Conservation (phyloP, 2,329 filamentous ascomycete species). For the Lasiodiplodia gonubiensis region DNA sequence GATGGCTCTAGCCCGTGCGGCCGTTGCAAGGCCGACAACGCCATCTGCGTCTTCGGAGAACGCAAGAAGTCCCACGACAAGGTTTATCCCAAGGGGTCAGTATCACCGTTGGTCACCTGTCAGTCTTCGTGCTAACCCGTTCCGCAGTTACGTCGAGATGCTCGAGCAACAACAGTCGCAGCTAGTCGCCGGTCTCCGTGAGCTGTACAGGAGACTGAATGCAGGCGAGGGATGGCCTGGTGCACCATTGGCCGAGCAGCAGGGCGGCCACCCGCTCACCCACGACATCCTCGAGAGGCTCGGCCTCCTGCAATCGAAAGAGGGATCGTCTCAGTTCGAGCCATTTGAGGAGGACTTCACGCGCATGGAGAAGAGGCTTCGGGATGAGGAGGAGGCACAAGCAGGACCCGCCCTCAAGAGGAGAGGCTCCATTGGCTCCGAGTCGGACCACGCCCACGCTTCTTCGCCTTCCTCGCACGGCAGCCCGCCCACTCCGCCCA, state of each 20-base stretch:
- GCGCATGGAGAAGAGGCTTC: constrained; percentile 60
- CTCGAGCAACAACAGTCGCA: constrained; percentile 69
- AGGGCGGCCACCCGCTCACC: constrained; percentile 63
- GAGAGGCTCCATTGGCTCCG: constrained; percentile 59
- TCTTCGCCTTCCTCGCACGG: constrained; percentile 46
- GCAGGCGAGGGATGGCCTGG: constrained; percentile 63
- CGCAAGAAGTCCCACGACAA: constrained; percentile 71
- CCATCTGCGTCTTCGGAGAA: constrained; percentile 69
- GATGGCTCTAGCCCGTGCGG: constrained; percentile 67
- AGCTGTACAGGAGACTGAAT: constrained; percentile 61
- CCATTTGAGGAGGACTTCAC: constrained; percentile 65
- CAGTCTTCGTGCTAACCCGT: neutral
- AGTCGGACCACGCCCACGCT: constrained; percentile 60
- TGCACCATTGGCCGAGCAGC: constrained; percentile 56
- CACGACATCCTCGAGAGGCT: constrained; percentile 68
- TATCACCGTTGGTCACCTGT: constrained; percentile 32
- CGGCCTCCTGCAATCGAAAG: constrained; percentile 61
- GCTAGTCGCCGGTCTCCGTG: constrained; percentile 65
- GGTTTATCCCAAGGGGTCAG: constrained; percentile 71
- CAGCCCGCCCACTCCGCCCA: constrained; percentile 38
- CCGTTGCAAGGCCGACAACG: constrained; percentile 67
- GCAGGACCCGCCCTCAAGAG: constrained; percentile 39
- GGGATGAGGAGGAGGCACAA: constrained; percentile 60
- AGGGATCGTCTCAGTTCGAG: constrained; percentile 52
- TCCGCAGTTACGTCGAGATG: constrained; percentile 66